Base-by-base conservation (phyloP, 345 rosid species). In the Populus pruinosa region DNA sequence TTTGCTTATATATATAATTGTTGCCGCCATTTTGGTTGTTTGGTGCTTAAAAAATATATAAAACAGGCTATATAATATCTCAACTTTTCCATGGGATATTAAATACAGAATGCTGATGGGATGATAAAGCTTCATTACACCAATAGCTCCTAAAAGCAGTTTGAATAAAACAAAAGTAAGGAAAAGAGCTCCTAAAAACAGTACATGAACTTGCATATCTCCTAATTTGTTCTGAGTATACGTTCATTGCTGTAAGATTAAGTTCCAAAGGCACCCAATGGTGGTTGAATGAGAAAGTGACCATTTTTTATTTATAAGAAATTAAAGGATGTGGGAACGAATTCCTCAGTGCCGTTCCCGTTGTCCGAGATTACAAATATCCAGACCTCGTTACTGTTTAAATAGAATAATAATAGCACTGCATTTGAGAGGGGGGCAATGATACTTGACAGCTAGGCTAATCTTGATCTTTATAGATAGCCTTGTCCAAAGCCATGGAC, bases 361-460 rank as follows among this genome's bases (percentile, higher is more conserved):
- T 16, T 20, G 5, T 47, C 43, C 43, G 14, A 53, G 17, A 29
- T 43, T 41, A 41, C 44, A 20, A 39, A 9, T 56, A 41, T 21
- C 1, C 10, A 29, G 68, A 64, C 18, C 68, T 64, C 8, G 18
- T 12, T 6, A 17, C 36, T 13, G 11, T 39, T 39, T 33, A 5
- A 4, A 8, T n/a, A 69, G n/a, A 55, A 33, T 50, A 33, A 17
- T 33, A 73, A 41, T 38, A 69, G 41, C 8, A 38, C 18, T 43
- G 5, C 10, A 31, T 59, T 27, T 21, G 27, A 65, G 17, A 29
- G 59, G 56, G 7, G 59, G 2, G 67, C 47, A 21, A 59, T 68
- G 73, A 79, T 73, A 41, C 39, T 68, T 56, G 27, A 67, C 81
- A 79, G 81, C 77, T 68, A 79, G 68, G 81, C 77, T 55, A 79